phyloP scores from a whole-genome alignment of 441 rosid species.

The Populus tomentosa region DNA sequence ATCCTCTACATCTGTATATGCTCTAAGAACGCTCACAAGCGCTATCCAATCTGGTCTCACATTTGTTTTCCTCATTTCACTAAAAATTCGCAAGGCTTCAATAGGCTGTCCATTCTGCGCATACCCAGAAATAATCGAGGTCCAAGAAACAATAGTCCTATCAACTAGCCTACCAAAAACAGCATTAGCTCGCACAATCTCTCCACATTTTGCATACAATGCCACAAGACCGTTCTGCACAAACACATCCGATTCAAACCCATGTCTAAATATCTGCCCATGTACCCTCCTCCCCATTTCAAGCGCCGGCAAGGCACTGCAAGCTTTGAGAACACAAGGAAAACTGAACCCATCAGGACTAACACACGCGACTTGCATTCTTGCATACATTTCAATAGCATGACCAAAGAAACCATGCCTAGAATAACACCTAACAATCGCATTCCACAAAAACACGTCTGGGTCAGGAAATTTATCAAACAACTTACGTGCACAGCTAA shows the following conservation, averaged over 20 bases:
- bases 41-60: conserved; percentile 66
- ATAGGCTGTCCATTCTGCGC: conserved; percentile 64
- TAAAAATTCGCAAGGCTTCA: conserved; percentile 53
- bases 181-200: conserved; percentile 36
- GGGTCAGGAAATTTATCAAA: conserved; percentile 63
- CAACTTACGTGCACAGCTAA: conserved; percentile 49
- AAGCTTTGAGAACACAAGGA: conserved; percentile 60
- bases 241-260: conserved; percentile 57
- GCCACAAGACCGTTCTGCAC: conserved; percentile 75
- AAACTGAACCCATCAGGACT: conserved; percentile 60
- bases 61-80: conserved; percentile 50
- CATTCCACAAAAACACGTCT: conserved; percentile 71
- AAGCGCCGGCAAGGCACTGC: conserved; percentile 39
- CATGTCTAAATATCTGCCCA: conserved; percentile 56
- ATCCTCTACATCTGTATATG: conserved; percentile 58
- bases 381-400: conserved; percentile 45
- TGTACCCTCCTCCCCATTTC: conserved; percentile 46
- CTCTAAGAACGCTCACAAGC: conserved; percentile 66
- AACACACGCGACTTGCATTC: conserved; percentile 49
- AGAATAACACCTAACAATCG: conserved; percentile 55
- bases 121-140: conserved; percentile 67
- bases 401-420: conserved; percentile 38
- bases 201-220: conserved; percentile 60
- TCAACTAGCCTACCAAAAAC: conserved; percentile 50
- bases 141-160: conserved; percentile 69